A percentile compares a stretch with the other conserved stretches of the same genome.
These are phyloP conservation scores for Circinella umbellata DNA, from an alignment of 371 early-diverging fungal species.

Conservation along the genomic window DNA sequence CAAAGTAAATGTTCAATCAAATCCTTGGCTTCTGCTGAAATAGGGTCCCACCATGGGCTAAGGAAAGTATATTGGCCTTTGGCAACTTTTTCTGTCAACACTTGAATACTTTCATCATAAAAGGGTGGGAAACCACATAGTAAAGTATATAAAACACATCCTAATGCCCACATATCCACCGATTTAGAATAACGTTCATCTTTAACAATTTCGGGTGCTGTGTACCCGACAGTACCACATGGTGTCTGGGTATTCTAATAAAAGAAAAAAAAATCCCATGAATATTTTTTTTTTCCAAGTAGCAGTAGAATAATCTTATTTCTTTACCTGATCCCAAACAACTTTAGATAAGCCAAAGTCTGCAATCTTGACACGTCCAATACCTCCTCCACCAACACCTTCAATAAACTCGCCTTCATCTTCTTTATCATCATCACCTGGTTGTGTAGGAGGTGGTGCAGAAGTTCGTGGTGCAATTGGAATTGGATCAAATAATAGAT, in stretches of 20 bases:
- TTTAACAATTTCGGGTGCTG: constrained; percentile 79
- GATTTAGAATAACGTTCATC: constrained; percentile 71
- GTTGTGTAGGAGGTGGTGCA: constrained; percentile 12
- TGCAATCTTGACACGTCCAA: constrained; percentile 70
- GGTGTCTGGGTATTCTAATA: constrained; percentile 66
- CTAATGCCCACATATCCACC: constrained; percentile 86
- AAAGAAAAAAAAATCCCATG: neutral
- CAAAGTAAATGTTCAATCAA: constrained; percentile 68
- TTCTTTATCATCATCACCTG: constrained; percentile 45
- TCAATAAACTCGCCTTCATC: constrained; percentile 62
- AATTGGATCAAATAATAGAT: constrained; percentile 83
- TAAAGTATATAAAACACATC: constrained; percentile 80
- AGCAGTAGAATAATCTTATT: constrained; percentile 13
- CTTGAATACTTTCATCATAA: constrained; percentile 68
- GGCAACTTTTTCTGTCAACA: constrained; percentile 65
- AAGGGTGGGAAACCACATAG: constrained; percentile 83
- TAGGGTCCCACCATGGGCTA: constrained; percentile 80
- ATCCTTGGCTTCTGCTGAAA: constrained; percentile 72
- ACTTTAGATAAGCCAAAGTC: constrained; percentile 78
- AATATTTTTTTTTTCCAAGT: too few species aligned
- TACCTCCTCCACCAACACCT: constrained; percentile 69
- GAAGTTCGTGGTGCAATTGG: constrained; percentile 39
- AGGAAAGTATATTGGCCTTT: constrained; percentile 67
- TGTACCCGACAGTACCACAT: constrained; percentile 80
- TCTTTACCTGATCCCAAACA: constrained; percentile 58